Conservation (phyloP, 2,329 filamentous ascomycete genomes). For the Elsinoe ampelina region DNA sequence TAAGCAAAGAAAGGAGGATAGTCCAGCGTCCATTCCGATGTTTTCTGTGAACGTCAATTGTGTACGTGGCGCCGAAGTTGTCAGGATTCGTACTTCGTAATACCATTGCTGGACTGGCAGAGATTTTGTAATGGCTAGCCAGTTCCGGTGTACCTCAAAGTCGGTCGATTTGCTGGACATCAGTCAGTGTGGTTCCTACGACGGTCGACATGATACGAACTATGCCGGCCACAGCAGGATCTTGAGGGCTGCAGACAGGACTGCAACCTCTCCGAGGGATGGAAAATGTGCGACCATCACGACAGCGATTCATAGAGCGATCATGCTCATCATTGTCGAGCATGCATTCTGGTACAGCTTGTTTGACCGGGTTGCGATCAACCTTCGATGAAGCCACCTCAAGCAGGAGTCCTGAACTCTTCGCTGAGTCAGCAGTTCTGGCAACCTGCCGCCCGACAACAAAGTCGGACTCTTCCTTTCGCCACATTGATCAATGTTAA, state of each 20-base stretch:
- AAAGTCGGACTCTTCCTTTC: no score
- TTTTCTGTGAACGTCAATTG: slow-evolving; percentile 47
- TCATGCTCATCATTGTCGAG: not conserved
- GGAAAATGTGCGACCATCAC: slow-evolving; percentile 73
- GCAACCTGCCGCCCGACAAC: not conserved
- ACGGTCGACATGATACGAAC: slow-evolving; percentile 46
- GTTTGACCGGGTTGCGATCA: no score
- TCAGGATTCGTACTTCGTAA: slow-evolving; percentile 54
- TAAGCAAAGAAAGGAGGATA: slow-evolving; percentile 97
- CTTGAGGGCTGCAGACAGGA: slow-evolving; percentile 82
- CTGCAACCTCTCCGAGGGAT: slow-evolving; percentile 76
- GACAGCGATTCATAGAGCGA: not conserved
- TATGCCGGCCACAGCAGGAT: slow-evolving; percentile 88
- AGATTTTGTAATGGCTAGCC: slow-evolving; percentile 91
- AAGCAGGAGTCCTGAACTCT: no score
- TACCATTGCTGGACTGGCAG: slow-evolving; percentile 87
- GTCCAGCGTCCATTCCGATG: slow-evolving; percentile 98
- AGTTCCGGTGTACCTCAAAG: slow-evolving; percentile 98
- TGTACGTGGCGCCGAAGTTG: not conserved
- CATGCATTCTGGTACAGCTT: not conserved
- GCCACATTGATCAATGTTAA: no score
- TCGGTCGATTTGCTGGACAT: slow-evolving; percentile 83
- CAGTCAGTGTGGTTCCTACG: slow-evolving; percentile 4
- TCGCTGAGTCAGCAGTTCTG: not conserved
- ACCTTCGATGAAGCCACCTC: no score